These are phyloP conservation scores for Thalassiosira hispida DNA, from an alignment of 352 stramenopile species.

Conservation along the genomic window DNA sequence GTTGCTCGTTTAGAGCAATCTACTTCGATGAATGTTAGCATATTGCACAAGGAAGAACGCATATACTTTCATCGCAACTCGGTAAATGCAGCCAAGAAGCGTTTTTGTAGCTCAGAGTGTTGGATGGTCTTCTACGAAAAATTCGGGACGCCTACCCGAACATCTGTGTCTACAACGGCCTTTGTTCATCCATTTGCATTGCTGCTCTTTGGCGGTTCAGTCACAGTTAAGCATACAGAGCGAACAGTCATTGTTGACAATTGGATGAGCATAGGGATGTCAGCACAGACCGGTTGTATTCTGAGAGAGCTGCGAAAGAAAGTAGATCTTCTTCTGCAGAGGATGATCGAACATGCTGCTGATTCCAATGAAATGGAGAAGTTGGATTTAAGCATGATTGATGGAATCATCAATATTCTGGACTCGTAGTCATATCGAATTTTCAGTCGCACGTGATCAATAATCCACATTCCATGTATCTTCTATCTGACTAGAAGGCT, in stretches of 20 bases:
- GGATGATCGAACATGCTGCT: slow-evolving; percentile 27
- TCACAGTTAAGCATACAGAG: slow-evolving; percentile 67
- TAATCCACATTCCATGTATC: too few relatives aligned
- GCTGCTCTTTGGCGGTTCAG: slow-evolving; percentile 66
- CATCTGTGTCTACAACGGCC: slow-evolving; percentile 66
- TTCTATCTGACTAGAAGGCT: too few relatives aligned
- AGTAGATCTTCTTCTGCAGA: slow-evolving; percentile 53
- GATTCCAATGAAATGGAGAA: slow-evolving; percentile 20
- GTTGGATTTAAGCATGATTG: background rate
- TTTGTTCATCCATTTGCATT: slow-evolving; percentile 72
- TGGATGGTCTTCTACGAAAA: slow-evolving; percentile 83
- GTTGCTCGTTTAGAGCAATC: slow-evolving; percentile 57
- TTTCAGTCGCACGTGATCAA: too few relatives aligned
- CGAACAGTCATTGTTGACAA: slow-evolving; percentile 68
- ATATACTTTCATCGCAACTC: slow-evolving; percentile 74
- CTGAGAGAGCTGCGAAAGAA: slow-evolving; percentile 64
- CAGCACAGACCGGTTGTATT: slow-evolving; percentile 67
- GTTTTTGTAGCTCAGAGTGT: slow-evolving; percentile 17
- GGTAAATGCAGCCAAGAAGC: slow-evolving; percentile 61
- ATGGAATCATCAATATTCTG: slow-evolving; percentile 5
- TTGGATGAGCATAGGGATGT: slow-evolving; percentile 74
- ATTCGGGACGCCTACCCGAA: slow-evolving; percentile 64
- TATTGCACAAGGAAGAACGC: slow-evolving; percentile 65
- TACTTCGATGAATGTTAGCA: slow-evolving; percentile 12
- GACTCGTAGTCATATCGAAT: too few relatives aligned